Evolutionary conservation across 208 protist species (phyloP), one percentile per base, ranked within the genome.

Genomic region (Acanthamoeba castellanii): DNA sequence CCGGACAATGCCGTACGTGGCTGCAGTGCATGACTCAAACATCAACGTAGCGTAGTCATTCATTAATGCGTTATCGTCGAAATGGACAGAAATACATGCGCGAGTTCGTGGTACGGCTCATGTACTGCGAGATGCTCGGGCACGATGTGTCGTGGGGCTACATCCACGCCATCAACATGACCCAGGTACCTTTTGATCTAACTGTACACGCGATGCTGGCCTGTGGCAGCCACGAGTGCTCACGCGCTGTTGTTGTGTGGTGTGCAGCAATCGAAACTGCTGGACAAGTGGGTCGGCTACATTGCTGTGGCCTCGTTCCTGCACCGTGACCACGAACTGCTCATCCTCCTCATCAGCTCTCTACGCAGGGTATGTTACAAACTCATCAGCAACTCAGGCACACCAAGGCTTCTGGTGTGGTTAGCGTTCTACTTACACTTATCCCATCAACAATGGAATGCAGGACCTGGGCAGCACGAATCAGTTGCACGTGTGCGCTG

Each of bases 51-150:
- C 59, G 27, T 94, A 42, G 1, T 50, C 34, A 25, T 18, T 25
- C 90, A 81, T 50, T 0, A 13, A 81, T 5, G 22, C 42, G 9
- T 20, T 81, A 16, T 16, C 34, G 37, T 16, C 9, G 37, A 50
- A 50, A 81, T 42, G 37, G 37, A 13, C 70, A 94, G 92, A 94
- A 88, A 94, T 32, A 76, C 74, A 94, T 94, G 92, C 25, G 92
- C 13, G 92, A 94, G 72, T 94, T 90, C n/a, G 76, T 94, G 5
- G 52, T 99, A 66, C 97, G 98, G 50, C 74, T 98, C 74, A 96
- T 99, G 55, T 99, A 99, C 96, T 99, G 98, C 91, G 99, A 99
- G 95, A 99, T 99, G 98, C 95, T 99, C 2, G 99, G 99, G 13
- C 96, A 98, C 68, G 95, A 97, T 47, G 98, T 98, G 20, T 95